These are phyloP conservation scores for Globisporangium abappressorium DNA, from an alignment of 352 stramenopile species.

Conservation along the genomic window DNA sequence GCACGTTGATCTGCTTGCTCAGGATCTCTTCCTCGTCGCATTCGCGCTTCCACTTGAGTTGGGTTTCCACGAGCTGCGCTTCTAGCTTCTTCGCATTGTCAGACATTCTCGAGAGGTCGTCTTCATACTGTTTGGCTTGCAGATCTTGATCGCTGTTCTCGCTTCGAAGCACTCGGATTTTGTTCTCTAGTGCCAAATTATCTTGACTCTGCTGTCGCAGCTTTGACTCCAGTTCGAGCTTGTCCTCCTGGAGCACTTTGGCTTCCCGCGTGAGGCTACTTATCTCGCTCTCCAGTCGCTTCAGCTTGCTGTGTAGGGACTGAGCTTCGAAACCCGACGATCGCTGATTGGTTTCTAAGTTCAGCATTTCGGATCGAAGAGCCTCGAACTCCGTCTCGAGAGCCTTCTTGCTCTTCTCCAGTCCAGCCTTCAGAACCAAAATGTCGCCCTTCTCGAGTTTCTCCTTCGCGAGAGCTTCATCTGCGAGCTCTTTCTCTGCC, in stretches of 20 bases:
- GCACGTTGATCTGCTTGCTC: slow-evolving; percentile 12
- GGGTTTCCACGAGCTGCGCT: slow-evolving; percentile 9
- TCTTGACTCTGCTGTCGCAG: slow-evolving; percentile 23
- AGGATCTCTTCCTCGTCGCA: slow-evolving; percentile 18
- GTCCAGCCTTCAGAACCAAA: slow-evolving; percentile 7
- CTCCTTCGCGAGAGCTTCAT: slow-evolving; percentile 23
- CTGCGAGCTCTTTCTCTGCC: slow-evolving; percentile 31
- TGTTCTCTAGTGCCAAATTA: slow-evolving; percentile 22
- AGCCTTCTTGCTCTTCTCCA: slow-evolving; percentile 28
- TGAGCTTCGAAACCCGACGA: slow-evolving; percentile 23
- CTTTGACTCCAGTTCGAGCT: slow-evolving; percentile 24
- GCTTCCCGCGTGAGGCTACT: slow-evolving; percentile 22
- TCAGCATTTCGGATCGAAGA: slow-evolving; percentile 21
- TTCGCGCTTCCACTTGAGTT: slow-evolving; percentile 19
- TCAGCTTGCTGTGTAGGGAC: slow-evolving; percentile 29
- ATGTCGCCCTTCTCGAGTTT: slow-evolving; percentile 29
- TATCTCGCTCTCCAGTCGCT: slow-evolving; percentile 34
- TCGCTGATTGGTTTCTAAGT: slow-evolving; percentile 23
- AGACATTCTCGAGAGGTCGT: slow-evolving; percentile 19
- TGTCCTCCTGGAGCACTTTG: slow-evolving; percentile 23
- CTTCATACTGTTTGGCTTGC: slow-evolving; percentile 22
- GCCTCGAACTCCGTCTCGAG: slow-evolving; percentile 25
- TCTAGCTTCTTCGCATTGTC: slow-evolving; percentile 22
- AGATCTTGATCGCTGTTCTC: slow-evolving; percentile 30
- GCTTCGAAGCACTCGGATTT: slow-evolving; percentile 23